Evolutionary conservation across 257 asterid genomes (phyloP).

Genomic region (Hygrophila difformis): DNA sequence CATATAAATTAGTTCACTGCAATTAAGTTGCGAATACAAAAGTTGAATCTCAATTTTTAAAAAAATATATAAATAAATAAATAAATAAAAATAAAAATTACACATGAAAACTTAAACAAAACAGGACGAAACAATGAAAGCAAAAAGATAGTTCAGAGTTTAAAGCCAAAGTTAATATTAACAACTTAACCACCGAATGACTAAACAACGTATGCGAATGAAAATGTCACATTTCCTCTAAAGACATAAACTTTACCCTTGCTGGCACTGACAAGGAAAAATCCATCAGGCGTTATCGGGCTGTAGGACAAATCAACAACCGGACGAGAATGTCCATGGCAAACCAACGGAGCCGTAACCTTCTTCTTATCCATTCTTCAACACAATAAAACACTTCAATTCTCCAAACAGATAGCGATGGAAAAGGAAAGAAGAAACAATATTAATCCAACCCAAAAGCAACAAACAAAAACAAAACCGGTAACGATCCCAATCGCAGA

Average conservation of each 20-base stretch:
- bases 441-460: conserved; percentile 15
- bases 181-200: too few relatives aligned
- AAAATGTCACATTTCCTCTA: neutral
- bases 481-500: conserved; percentile 32
- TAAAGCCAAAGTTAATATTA: too few relatives aligned
- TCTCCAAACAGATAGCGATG: neutral
- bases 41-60: too few relatives aligned
- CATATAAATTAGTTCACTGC: too few relatives aligned
- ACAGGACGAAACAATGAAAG: too few relatives aligned
- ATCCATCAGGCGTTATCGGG: conserved; percentile 91
- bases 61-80: too few relatives aligned
- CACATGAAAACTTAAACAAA: too few relatives aligned
- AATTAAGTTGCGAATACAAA: too few relatives aligned
- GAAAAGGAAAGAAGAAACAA: neutral
- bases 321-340: conserved; percentile 99
- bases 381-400: neutral
- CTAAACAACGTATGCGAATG: too few relatives aligned
- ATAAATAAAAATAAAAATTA: too few relatives aligned
- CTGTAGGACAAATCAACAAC: conserved; percentile 96
- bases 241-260: conserved; percentile 50
- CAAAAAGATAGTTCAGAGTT: too few relatives aligned
- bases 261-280: conserved; percentile 97
- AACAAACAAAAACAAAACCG: conserved; percentile 18
- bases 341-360: conserved; percentile 77
- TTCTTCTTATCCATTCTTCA: conserved; percentile 88